Evolutionary conservation across 75 land plant genomes (phyloP).

Genomic region (Sequoia sempervirens): DNA sequence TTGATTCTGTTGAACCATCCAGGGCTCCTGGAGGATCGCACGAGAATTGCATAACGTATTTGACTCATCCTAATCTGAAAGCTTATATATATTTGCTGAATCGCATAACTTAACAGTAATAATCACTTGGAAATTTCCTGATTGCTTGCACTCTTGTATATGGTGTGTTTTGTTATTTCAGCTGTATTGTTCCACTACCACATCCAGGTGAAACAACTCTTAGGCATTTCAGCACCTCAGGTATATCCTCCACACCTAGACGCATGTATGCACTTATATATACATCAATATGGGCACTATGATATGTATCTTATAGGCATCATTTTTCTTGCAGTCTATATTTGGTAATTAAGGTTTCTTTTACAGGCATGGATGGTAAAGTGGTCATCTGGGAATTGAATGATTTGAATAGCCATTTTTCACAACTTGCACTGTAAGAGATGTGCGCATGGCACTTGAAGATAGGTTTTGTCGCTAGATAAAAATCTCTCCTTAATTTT

Average conservation of each 20-base stretch:
- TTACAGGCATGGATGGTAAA: slow-evolving; percentile 74
- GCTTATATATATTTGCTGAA: neutral
- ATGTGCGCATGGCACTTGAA: neutral
- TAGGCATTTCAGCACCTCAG: slow-evolving; percentile 69
- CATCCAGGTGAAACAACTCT: slow-evolving; percentile 23
- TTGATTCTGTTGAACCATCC: slow-evolving; percentile 46
- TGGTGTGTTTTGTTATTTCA: slow-evolving; percentile 15
- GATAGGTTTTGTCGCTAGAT: neutral
- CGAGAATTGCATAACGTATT: slow-evolving; percentile 79
- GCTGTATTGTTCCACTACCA: slow-evolving; percentile 53
- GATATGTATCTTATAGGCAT: neutral
- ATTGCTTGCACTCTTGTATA: neutral
- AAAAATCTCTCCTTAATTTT: neutral
- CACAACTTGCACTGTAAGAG: slow-evolving; percentile 13
- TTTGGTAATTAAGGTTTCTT: neutral
- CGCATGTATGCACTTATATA: neutral
- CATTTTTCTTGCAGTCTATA: neutral
- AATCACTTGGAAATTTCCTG: neutral
- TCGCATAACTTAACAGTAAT: neutral
- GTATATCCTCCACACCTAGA: slow-evolving; percentile 17
- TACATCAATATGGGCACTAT: neutral
- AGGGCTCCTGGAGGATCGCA: slow-evolving; percentile 51
- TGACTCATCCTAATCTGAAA: slow-evolving; percentile 1
- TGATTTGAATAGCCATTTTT: slow-evolving; percentile 10
- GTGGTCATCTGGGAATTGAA: slow-evolving; percentile 71